Evolutionary conservation across 1,284 basidiomycete species (phyloP), one percentile per base, ranked within the genome.

Genomic region (Ustilago bromivora): DNA sequence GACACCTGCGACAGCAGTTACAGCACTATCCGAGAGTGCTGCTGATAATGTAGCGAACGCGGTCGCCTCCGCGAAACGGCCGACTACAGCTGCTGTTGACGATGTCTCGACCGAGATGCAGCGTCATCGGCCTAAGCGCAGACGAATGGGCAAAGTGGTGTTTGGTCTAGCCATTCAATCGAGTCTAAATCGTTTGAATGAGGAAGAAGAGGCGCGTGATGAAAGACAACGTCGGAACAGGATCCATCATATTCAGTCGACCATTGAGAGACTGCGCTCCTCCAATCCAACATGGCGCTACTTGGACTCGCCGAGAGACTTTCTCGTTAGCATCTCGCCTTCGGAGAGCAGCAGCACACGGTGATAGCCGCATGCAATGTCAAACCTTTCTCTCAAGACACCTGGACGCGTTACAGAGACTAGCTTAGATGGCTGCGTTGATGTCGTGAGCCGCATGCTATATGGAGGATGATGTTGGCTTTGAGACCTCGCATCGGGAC

Each of bases 131-230:
- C 15, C 10, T 4, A 76, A 76, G 49, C 74, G 66, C 4, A 66
- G 62, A 40, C 40, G 66, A 17, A 76, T 76, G 74, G 51, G 56
- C 34, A 71, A 67, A 23, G 63, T 76, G 35, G 66, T 76, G 0
- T 71, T 71, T 53, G 74, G 74, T 3, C 53, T 76, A 10, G 65
- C 65, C 2, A 64, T 68, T 12, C 62, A 63, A 13, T 76, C 74
- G 5, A 71, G 68, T 35, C 57, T 71, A 9, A 61, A 62, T 31
- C 60, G 67, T 2, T 36, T 71, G 15, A 61, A 76, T 23, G 59
- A 57, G 10, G 51, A 66, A 28, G 54, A 71, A 31, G 62, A 76
- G 36, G 74, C 74, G 8, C 51, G 58, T 11, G 61, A 76, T 32
- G 57, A 67, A 40, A 61, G 68, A 17, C 43, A 38, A 13, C 57